Base-by-base conservation (phyloP, 257 asterid species). In the Solanum dulcamara region DNA sequence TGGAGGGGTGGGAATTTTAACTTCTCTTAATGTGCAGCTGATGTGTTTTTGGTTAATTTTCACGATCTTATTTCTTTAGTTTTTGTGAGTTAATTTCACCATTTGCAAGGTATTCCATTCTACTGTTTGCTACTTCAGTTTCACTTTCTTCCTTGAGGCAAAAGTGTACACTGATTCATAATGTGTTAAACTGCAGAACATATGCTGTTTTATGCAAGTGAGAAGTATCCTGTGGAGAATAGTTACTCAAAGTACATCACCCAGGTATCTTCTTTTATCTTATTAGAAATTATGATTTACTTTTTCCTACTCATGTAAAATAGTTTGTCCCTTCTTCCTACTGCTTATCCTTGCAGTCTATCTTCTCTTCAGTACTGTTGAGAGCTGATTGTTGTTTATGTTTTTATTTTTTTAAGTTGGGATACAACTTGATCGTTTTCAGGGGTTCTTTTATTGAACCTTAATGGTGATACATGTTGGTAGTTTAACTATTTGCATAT, bases 131-230 rank as follows among this genome's bases (percentile, higher is more conserved):
- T 46, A 77, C 35, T 44, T 46, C 15, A 44, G 28, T 77, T 44
- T 26, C 18, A 26, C 17, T 28, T 77, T 77, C n/a, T 77, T 46
- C 83, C 42, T 26, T 28, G 62, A 46, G 42, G 62, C 18, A 46
- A 26, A 46, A 77, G 33, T 66, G 55, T 57, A 51, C 35, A 28
- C 42, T 46, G 83, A 77, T 26, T 77, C 83, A 46, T 46, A 30
- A 62, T 87, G 38, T 59, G n/a, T 72, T 87, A 20, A 48, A 37
- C 88, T 91, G 81, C 97, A 97, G 99, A 95, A 85, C 99, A 97
- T 87, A 97, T 97, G 99, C 94, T 97, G 53, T 96, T 97, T 88
- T 97, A 92, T 89, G 97, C 99, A 44, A 97, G 98, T 86, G 98
- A 93, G 87, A 97, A 97, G 93, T 97, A 97, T 86, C 99, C 98